Evolutionary conservation across 2,329 filamentous ascomycete species (phyloP).

Genomic region (Shiraia bambusicola): DNA sequence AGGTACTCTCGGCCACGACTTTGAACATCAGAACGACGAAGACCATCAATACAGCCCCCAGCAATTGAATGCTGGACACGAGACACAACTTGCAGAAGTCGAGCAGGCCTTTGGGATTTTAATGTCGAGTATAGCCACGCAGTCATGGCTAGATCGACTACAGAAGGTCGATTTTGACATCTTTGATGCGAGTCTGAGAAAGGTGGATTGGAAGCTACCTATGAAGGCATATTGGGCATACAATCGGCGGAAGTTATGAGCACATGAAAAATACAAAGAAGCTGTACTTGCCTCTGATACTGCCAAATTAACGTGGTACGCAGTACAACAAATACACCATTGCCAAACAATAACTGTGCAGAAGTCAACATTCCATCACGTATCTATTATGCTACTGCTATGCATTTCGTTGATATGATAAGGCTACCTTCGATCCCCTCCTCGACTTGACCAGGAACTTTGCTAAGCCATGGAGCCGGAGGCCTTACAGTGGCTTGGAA

Average conservation of each 20-base stretch:
- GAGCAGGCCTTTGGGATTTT: conserved; percentile 75
- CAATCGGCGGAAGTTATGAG: conserved; percentile 52
- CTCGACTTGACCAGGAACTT: too few species aligned
- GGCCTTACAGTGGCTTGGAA: too few species aligned
- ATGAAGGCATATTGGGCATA: conserved; percentile 72
- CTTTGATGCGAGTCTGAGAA: conserved; percentile 63
- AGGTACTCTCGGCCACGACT: conserved; percentile 76
- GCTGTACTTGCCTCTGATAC: not conserved
- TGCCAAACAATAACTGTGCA: too few species aligned
- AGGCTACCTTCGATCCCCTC: too few species aligned
- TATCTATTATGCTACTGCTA: too few species aligned
- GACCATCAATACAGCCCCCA: conserved; percentile 57
- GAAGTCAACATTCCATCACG: too few species aligned
- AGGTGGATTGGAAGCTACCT: conserved; percentile 79
- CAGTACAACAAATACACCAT: too few species aligned
- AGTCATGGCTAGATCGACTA: conserved; percentile 74
- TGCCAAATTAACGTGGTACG: not conserved
- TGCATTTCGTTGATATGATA: too few species aligned
- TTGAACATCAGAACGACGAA: conserved; percentile 80
- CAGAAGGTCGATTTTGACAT: conserved; percentile 85
- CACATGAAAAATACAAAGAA: not conserved
- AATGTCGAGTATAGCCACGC: conserved; percentile 75
- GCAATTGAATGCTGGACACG: conserved; percentile 39
- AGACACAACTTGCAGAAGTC: conserved; percentile 53
- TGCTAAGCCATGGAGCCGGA: too few species aligned